phyloP scores from a whole-genome alignment of 2,329 filamentous ascomycete genomes.

The Apiospora pterosperma region DNA sequence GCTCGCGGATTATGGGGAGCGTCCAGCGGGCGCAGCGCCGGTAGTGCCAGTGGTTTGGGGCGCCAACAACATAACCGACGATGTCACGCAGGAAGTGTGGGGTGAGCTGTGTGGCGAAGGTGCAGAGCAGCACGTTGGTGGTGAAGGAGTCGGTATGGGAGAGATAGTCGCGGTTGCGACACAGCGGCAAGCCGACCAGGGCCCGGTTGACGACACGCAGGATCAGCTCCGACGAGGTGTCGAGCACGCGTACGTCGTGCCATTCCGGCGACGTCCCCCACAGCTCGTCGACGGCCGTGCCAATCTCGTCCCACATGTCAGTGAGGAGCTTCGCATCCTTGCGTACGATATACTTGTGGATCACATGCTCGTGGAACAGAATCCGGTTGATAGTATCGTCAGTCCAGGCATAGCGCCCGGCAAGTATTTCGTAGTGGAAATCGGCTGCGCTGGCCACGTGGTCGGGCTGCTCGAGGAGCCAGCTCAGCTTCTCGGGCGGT shows the following conservation, averaged over 20 bases:
- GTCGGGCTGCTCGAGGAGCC: slow-evolving; percentile 3
- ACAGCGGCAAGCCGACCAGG: background rate
- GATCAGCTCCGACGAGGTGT: background rate
- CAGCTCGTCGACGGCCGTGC: background rate
- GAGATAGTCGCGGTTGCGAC: background rate
- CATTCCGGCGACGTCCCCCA: background rate
- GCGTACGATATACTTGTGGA: slow-evolving; percentile 1
- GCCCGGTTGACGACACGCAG: background rate
- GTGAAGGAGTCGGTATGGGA: background rate
- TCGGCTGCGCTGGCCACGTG: slow-evolving; percentile 3
- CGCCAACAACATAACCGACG: background rate
- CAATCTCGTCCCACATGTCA: slow-evolving; percentile 2
- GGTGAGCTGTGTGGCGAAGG: background rate
- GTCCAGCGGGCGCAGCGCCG: background rate
- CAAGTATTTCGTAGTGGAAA: slow-evolving; percentile 3
- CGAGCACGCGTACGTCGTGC: background rate
- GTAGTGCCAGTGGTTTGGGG: slow-evolving; percentile 1
- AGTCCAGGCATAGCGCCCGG: background rate
- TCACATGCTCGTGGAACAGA: slow-evolving; percentile 2
- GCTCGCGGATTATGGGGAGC: background rate
- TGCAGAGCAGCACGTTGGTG: background rate
- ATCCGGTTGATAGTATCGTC: background rate
- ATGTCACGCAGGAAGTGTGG: background rate
- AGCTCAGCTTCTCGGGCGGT: slow-evolving; percentile 1
- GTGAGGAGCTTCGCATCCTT: slow-evolving; percentile 1